A percentile compares a stretch with the other conserved stretches of the same genome.
phyloP scores from a whole-genome alignment of 306 rosid genomes.

The Carpinus fangiana region DNA sequence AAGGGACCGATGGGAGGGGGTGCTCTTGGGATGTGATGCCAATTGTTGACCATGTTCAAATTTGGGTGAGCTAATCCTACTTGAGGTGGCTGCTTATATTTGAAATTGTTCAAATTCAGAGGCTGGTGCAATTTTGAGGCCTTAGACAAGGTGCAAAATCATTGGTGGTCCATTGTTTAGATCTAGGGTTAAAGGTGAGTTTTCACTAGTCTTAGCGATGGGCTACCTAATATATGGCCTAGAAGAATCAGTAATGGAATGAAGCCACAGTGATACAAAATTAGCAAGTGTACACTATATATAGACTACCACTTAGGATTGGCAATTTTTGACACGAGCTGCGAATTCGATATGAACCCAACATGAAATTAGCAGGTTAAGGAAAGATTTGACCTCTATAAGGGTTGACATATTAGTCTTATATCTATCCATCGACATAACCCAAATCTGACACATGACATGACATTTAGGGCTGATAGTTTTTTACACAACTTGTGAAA shows the following conservation, averaged over 20 bases:
- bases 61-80: neutral
- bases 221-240: neutral
- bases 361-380: no score
- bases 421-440: no score
- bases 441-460: no score
- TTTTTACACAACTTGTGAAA: no score
- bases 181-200: neutral
- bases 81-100: neutral
- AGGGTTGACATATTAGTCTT: no score
- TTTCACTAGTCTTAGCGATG: neutral
- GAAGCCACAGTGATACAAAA: neutral
- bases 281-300: no score
- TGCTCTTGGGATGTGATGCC: neutral
- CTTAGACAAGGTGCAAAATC: neutral
- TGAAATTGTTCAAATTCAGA: neutral
- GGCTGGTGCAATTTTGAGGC: slow-evolving; percentile 1
- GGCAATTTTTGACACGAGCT: no score
- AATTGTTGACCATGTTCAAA: neutral
- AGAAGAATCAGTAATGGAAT: neutral
- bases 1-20: neutral
- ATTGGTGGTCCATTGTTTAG: neutral
- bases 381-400: no score
- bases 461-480: no score
- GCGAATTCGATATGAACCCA: no score
- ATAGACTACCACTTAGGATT: no score